Conservation (phyloP, 768 basidiomycete genomes). For the Boletus vinaceobasis region DNA sequence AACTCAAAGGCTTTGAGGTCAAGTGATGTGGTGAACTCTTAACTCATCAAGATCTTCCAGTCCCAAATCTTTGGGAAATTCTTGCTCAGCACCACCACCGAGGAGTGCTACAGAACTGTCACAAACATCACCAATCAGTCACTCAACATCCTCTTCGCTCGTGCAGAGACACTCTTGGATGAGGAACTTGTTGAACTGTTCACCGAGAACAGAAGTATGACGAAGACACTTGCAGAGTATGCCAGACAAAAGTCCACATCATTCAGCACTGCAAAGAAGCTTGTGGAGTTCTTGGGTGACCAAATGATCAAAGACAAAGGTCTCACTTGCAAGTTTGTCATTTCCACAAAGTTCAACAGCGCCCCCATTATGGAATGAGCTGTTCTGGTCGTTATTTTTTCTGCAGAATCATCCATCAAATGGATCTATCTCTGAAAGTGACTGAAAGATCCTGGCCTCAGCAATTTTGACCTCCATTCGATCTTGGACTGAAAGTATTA, state of each 20-base stretch:
- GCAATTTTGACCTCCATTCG: slow-evolving; percentile 85
- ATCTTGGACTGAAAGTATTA: slow-evolving; percentile 99
- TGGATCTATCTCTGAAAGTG: slow-evolving; percentile 89
- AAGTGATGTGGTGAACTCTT: slow-evolving; percentile 96
- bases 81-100: slow-evolving; percentile 85
- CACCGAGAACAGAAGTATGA: slow-evolving; percentile 98
- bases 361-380: slow-evolving; percentile 97
- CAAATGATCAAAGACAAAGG: slow-evolving; percentile 99
- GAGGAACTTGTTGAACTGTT: slow-evolving; percentile 97
- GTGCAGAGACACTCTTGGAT: slow-evolving; percentile 79
- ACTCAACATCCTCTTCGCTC: slow-evolving; percentile 92
- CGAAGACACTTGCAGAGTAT: slow-evolving; percentile 93
- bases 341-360: slow-evolving; percentile 87
- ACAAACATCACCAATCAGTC: slow-evolving; percentile 93
- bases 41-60: slow-evolving; percentile 99
- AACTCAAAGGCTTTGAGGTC: slow-evolving; percentile 98
- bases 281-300: slow-evolving; percentile 95
- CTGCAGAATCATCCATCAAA: slow-evolving; percentile 90
- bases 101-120: slow-evolving; percentile 94
- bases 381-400: slow-evolving; percentile 95
- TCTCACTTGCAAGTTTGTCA: slow-evolving; percentile 97
- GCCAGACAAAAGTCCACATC: slow-evolving; percentile 96
- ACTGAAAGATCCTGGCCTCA: slow-evolving; percentile 89
- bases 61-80: slow-evolving; percentile 98
- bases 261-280: slow-evolving; percentile 90